Evolutionary conservation across 805 yeast genomes (phyloP).

Genomic region (Hanseniaspora vineae): DNA sequence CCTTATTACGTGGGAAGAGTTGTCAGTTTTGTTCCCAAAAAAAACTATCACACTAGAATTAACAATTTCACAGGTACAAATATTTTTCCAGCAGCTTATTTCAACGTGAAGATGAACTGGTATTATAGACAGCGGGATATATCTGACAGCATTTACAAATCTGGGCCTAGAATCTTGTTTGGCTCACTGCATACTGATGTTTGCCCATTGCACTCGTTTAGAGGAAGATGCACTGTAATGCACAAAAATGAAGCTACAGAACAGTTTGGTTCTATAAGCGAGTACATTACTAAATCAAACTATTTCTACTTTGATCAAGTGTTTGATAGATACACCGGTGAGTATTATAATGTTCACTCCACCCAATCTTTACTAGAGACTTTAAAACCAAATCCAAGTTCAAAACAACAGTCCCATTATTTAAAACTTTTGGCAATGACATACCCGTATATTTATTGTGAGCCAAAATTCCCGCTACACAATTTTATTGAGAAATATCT

Average conservation of each 20-base stretch:
- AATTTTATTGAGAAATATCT: conserved; percentile 15
- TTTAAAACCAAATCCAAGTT: conserved; percentile 14
- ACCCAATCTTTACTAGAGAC: conserved; percentile 39
- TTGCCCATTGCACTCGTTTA: conserved; percentile 60
- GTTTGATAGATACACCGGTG: conserved; percentile 75
- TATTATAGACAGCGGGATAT: conserved; percentile 81
- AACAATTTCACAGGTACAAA: conserved; percentile 8
- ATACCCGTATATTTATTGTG: conserved; percentile 64
- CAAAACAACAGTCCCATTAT: conserved; percentile 38
- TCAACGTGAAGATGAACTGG: conserved; percentile 71
- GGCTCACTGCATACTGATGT: conserved; percentile 80
- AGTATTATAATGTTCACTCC: conserved; percentile 66
- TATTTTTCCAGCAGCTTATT: conserved; percentile 37
- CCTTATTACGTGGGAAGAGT: conserved; percentile 84
- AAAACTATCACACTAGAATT: conserved; percentile 12
- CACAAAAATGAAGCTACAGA: conserved; percentile 56
- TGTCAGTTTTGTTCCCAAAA: conserved; percentile 46
- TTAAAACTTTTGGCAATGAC: conserved; percentile 50
- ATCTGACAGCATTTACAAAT: conserved; percentile 20
- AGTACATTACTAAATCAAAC: conserved; percentile 46
- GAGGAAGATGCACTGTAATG: conserved; percentile 64
- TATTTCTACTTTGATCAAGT: conserved; percentile 75
- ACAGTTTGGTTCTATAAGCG: conserved; percentile 26
- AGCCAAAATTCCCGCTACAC: conserved; percentile 26
- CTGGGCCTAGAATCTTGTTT: conserved; percentile 62